Evolutionary conservation across 2,329 filamentous ascomycete species (phyloP).

Genomic region (Apiospora malaysiana): DNA sequence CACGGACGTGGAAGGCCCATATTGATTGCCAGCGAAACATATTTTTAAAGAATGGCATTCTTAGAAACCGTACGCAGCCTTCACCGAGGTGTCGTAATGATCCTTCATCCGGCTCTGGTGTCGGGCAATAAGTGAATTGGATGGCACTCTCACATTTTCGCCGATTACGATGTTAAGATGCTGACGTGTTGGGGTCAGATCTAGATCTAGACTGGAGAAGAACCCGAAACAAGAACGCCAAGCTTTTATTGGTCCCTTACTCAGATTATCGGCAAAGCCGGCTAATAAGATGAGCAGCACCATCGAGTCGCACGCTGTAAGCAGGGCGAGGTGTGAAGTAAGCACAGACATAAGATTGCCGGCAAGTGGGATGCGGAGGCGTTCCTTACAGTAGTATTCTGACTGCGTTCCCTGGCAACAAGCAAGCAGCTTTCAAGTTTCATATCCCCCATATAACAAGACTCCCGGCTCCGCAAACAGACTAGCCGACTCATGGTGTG

Average conservation of each 20-base stretch:
- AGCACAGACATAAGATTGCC: background rate
- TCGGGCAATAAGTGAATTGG: too few relatives aligned
- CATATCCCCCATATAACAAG: background rate
- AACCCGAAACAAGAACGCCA: background rate
- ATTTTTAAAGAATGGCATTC: background rate
- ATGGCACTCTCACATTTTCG: too few relatives aligned
- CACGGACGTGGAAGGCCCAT: background rate
- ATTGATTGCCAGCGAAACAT: background rate
- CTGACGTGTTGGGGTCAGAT: background rate
- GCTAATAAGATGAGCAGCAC: too few relatives aligned
- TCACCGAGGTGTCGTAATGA: too few relatives aligned
- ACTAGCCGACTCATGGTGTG: slow-evolving; percentile 2
- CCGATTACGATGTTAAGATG: too few relatives aligned
- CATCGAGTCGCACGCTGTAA: too few relatives aligned
- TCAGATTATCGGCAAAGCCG: too few relatives aligned
- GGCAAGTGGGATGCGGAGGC: background rate
- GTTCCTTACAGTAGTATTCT: too few relatives aligned
- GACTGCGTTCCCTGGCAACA: background rate
- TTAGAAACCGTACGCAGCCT: background rate
- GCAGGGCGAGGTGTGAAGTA: background rate
- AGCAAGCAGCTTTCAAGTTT: background rate
- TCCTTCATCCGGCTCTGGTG: too few relatives aligned
- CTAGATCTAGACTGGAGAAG: background rate
- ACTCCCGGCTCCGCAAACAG: background rate
- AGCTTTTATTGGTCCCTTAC: background rate